phyloP scores from a whole-genome alignment of 2,329 filamentous ascomycete species.

The Sclerotinia spermophila region DNA sequence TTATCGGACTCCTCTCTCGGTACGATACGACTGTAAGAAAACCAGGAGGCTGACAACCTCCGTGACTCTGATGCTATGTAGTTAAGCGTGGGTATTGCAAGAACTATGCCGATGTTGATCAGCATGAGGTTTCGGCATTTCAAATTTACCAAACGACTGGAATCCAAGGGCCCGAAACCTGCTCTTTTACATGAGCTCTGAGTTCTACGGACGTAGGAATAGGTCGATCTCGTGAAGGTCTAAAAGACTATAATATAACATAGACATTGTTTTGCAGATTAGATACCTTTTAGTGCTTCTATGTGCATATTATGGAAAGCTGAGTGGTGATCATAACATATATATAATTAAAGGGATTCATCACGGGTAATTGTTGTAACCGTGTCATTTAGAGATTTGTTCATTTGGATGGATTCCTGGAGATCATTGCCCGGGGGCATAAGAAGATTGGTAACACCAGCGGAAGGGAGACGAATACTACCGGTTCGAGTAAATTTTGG shows the following conservation, averaged over 20 bases:
- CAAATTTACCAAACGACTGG: conserved; percentile 16
- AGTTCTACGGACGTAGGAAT: background rate
- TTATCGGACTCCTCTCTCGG: too few relatives aligned
- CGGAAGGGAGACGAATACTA: conserved; percentile 9
- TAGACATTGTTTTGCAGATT: background rate
- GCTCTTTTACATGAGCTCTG: background rate
- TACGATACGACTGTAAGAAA: background rate
- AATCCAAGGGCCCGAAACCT: background rate
- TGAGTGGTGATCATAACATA: background rate
- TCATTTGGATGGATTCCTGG: background rate
- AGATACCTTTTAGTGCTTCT: background rate
- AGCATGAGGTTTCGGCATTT: background rate
- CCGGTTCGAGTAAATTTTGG: conserved; percentile 12
- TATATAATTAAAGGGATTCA: conserved; percentile 1
- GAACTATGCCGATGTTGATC: background rate
- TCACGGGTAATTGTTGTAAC: background rate
- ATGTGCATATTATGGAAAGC: background rate
- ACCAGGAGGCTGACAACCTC: background rate
- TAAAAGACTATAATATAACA: background rate
- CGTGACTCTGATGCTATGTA: background rate
- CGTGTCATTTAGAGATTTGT: background rate
- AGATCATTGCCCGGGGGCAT: background rate
- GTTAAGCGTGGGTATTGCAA: background rate
- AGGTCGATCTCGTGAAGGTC: background rate
- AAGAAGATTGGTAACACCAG: conserved; percentile 10